A percentile compares a stretch with the other conserved stretches of the same genome.
Conservation (phyloP, 371 early-diverging fungal genomes). For the Syncephalis fuscata region DNA sequence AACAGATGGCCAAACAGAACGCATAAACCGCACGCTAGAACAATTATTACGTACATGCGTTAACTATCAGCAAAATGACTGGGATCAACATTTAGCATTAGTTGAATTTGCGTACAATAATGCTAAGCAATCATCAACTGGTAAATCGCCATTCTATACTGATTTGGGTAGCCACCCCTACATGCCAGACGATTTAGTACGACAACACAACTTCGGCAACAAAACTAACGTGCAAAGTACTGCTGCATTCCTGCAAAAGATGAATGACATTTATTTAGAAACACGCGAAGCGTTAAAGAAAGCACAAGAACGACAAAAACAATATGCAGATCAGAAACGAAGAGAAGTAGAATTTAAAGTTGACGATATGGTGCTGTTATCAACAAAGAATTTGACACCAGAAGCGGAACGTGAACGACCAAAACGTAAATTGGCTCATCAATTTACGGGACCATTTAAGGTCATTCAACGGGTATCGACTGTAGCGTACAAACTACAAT, state of each 20-base stretch:
- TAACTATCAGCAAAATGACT: slow-evolving; percentile 22
- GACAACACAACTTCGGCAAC: neutral
- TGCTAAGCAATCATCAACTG: slow-evolving; percentile 11
- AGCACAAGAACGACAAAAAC: neutral
- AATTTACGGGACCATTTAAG: slow-evolving; percentile 1
- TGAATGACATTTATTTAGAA: neutral
- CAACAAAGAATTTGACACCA: neutral
- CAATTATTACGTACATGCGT: slow-evolving; percentile 16
- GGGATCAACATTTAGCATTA: slow-evolving; percentile 20
- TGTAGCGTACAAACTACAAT: slow-evolving; percentile 2
- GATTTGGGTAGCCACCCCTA: slow-evolving; percentile 5
- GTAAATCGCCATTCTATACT: slow-evolving; percentile 12
- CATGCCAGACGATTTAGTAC: neutral
- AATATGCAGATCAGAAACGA: neutral
- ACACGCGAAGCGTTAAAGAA: neutral
- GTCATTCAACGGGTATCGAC: slow-evolving; percentile 1
- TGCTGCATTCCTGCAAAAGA: neutral
- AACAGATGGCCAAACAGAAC: slow-evolving; percentile 32
- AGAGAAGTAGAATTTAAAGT: neutral
- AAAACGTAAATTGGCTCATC: neutral
- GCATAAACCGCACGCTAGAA: slow-evolving; percentile 23
- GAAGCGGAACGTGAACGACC: neutral
- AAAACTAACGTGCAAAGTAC: neutral
- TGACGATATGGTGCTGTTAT: neutral
- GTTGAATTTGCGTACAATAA: slow-evolving; percentile 35